Conservation (phyloP, 176 grass and related monocot genomes). For the Puccinellia tenuiflora region DNA sequence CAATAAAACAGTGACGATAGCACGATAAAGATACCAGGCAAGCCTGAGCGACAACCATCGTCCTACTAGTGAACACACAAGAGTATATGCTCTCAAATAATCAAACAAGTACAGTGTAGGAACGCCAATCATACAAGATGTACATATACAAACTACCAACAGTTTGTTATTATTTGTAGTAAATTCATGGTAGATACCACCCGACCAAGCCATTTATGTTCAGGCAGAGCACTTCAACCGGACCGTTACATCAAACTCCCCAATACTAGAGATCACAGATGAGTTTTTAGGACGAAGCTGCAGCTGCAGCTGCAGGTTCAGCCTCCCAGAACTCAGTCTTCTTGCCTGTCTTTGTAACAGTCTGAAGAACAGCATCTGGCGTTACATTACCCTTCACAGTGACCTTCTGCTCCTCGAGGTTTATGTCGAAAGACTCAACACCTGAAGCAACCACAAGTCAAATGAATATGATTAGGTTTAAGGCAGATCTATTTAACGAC, state of each 20-base stretch:
- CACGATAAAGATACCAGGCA: neutral
- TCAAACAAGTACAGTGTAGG: neutral
- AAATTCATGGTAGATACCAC: neutral
- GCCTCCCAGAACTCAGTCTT: conserved; percentile 85
- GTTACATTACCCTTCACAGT: conserved; percentile 88
- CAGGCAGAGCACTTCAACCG: neutral
- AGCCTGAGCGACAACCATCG: neutral
- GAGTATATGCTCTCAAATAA: neutral
- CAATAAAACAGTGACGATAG: neutral
- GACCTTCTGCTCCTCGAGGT: conserved; percentile 82
- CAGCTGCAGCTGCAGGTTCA: neutral
- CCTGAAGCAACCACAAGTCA: conserved; percentile 37
- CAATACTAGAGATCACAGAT: neutral
- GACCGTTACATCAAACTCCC: neutral
- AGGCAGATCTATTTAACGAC: neutral
- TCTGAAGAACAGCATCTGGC: conserved; percentile 82
- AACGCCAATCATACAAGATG: neutral
- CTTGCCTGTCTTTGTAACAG: conserved; percentile 87
- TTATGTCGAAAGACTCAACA: conserved; percentile 77
- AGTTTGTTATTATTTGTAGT: neutral
- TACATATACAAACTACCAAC: neutral
- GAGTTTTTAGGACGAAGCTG: conserved; percentile 13
- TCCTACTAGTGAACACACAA: neutral
- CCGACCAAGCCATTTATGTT: neutral
- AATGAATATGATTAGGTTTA: neutral